Base-by-base conservation (phyloP, 2,329 filamentous ascomycete genomes). In the Trichoderma pleuroti region DNA sequence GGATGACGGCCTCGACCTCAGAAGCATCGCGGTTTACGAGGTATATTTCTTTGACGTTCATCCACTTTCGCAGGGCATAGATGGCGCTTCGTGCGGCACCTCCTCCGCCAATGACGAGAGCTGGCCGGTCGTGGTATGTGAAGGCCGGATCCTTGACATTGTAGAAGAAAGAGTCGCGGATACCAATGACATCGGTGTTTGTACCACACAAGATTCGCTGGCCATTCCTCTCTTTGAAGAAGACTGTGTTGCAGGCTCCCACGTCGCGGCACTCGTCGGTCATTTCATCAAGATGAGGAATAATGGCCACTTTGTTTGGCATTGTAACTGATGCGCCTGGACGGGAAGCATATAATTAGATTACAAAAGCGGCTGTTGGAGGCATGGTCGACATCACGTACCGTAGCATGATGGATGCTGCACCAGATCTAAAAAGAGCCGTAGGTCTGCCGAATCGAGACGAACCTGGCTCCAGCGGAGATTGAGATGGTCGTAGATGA, bases 231-330 rank as follows among this genome's bases (percentile, higher is more conserved):
- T 61, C 14, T 28, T 52, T 68, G 56, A 68, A 68, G 56, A 61
- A 68, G 30, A 68, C 66, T 34, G 66, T 68, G 66, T 68, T 68
- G 66, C 66, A 68, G 26, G 66, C 66, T 59, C 66, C 66, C 12
- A 68, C 66, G 9, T 68, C 66, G 11, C 66, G 66, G 26, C 66
- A 68, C 26, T 68, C 66, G 18, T 68, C 66, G 6, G 66, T 68
- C 66, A 52, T 60, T 52, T 68, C 66, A 60, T 68, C 66, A 26
- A 68, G 66, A 16, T 68, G n/a, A 16, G 66, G 66, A 5, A 68
- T 42, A 12, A 68, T 68, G 6, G 66, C 66, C 21, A 68, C 66
- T 18, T 68, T 68, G 36, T 68, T 68, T 26, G 66, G 66, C 66
- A 68, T 68, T 30, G 66, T 68, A 11, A 68, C 66, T 6, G 66